phyloP scores from a whole-genome alignment of 805 yeast species.

The Zygotorulaspora florentina region DNA sequence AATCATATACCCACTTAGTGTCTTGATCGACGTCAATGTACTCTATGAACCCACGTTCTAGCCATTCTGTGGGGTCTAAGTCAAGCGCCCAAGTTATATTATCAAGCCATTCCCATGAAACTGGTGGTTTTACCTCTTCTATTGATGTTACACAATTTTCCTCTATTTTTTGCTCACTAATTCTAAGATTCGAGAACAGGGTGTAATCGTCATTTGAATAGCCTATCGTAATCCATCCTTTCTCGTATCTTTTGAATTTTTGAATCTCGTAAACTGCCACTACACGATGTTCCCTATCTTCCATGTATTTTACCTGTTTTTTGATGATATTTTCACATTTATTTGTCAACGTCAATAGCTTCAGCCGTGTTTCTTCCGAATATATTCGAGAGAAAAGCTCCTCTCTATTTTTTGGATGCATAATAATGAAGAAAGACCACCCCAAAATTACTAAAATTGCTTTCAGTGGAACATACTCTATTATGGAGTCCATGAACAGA shows the following conservation, averaged over 20 bases:
- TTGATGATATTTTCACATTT: constrained; percentile 43
- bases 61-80: constrained; percentile 63
- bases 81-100: constrained; percentile 61
- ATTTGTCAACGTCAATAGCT: constrained; percentile 46
- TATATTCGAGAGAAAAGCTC: constrained; percentile 44
- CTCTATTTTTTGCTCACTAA: constrained; percentile 25
- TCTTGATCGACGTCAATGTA: constrained; percentile 61
- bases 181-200: constrained; percentile 42
- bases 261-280: constrained; percentile 71
- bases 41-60: constrained; percentile 47
- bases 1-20: constrained; percentile 85
- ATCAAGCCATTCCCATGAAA: constrained; percentile 50
- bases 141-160: constrained; percentile 19
- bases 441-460: constrained; percentile 36
- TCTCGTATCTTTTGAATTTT: constrained; percentile 42
- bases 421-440: constrained; percentile 45
- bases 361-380: constrained; percentile 62
- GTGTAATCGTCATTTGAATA: constrained; percentile 53
- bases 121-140: constrained; percentile 51
- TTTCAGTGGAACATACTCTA: constrained; percentile 37
- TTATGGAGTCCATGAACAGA: constrained; percentile 28
- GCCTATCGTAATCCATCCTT: constrained; percentile 63
- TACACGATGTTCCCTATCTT: constrained; percentile 44
- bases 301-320: constrained; percentile 38
- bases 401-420: constrained; percentile 56